Evolutionary conservation across 352 stramenopile genomes (phyloP), one percentile per base, ranked within the genome.

Genomic region (Pythium plurisporium): DNA sequence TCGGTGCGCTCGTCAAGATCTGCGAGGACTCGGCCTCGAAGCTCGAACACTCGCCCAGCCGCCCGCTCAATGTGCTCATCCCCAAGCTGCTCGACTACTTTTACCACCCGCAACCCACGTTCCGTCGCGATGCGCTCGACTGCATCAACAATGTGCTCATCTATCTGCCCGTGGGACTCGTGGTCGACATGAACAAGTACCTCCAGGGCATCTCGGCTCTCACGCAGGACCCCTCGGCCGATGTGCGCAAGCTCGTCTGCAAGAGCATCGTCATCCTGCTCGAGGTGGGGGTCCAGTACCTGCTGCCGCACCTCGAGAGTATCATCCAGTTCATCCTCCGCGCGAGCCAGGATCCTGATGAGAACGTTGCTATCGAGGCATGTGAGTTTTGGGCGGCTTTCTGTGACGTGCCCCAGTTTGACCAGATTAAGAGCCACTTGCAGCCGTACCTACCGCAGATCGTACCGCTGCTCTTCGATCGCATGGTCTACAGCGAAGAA

Each of bases 401-500:
- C 59, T 95, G 86, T 54, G 86, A 96, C 58, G 74, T 97, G 82
- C 63, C 76, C 42, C 65, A 89, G 64, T 82, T 94, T 67, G 78
- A 94, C 82, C 92, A 98, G 41, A 90, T 98, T 56, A 98, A 97
- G 80, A 65, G 79, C 49, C 79, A 84, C 44, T 65, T 98, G 40
- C 74, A 87, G 70, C 66, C 73, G 29, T 85, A 97, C 59, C 69
- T 98, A 47, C 73, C 72, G 25, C 83, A 96, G 67, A 82, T 99
- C 38, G 78, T 99, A 29, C 93, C 93, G 30, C 68, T 97, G 36
- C 72, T 99, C 22, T 87, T 98, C 49, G 77, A 91, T 54, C 84
- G 91, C 44, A 98, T 98, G 87, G 91, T 99, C 7, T 99, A 98
- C 71, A 95, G 87, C 30, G 78, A 96, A 26, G 94, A 98, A 34